Percentiles rank a stretch among this genome's conserved stretches.
These are phyloP conservation scores for Beauveria pseudobassiana DNA, from an alignment of 2,329 filamentous ascomycete species.

Conservation along the genomic window DNA sequence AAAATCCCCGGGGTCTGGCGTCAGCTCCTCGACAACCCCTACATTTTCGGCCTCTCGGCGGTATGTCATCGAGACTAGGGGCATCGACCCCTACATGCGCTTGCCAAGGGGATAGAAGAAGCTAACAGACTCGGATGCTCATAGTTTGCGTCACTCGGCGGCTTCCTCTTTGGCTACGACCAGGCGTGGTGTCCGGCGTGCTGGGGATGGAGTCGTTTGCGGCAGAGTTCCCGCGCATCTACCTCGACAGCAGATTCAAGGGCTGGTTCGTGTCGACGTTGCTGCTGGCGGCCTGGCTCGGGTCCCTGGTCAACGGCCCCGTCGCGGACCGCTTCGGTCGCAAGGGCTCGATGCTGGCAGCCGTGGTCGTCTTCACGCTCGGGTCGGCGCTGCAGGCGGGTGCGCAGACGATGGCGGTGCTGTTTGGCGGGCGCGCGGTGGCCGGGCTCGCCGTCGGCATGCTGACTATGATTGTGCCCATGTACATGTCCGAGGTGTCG, in stretches of 20 bases:
- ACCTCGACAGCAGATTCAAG: slow-evolving; percentile 37
- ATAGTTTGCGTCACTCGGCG: slow-evolving; percentile 28
- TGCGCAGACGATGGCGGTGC: slow-evolving; percentile 30
- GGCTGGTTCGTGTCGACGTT: slow-evolving; percentile 47
- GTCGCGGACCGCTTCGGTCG: slow-evolving; percentile 28
- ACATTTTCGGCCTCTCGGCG: slow-evolving; percentile 35
- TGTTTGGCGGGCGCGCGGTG: slow-evolving; percentile 35
- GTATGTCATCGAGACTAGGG: slow-evolving; percentile 20
- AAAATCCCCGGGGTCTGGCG: slow-evolving; percentile 15
- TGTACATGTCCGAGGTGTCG: slow-evolving; percentile 41
- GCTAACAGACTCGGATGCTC: not conserved
- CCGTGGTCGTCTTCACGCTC: slow-evolving; percentile 29
- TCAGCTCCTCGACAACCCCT: slow-evolving; percentile 32
- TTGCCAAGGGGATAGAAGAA: not conserved
- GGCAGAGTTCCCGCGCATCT: slow-evolving; percentile 25
- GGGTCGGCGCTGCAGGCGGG: slow-evolving; percentile 37
- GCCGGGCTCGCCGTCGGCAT: slow-evolving; percentile 37
- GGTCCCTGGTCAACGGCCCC: slow-evolving; percentile 36
- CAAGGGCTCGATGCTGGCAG: slow-evolving; percentile 28
- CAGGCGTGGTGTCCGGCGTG: slow-evolving; percentile 40
- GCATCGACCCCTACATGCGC: no score
- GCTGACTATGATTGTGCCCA: slow-evolving; percentile 32
- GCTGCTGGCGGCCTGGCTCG: slow-evolving; percentile 40
- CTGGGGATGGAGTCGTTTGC: slow-evolving; percentile 38
- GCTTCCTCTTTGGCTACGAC: slow-evolving; percentile 42